Evolutionary conservation across 1,284 basidiomycete species (phyloP).

Genomic region (Moniliophthora roreri): DNA sequence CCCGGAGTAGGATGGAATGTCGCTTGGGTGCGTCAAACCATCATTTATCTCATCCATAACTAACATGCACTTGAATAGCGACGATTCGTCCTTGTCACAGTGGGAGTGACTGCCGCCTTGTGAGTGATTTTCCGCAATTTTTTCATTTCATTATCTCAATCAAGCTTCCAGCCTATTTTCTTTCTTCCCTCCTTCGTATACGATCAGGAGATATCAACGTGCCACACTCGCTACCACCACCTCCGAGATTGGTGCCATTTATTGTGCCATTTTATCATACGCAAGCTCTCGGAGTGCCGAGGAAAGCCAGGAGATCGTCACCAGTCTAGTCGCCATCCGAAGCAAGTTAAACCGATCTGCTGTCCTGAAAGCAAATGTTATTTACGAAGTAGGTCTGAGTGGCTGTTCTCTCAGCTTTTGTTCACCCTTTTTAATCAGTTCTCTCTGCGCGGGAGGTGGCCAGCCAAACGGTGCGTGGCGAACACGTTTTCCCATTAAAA

Average conservation of each 20-base stretch:
- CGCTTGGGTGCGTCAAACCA: constrained; percentile 53
- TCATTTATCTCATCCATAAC: too few relatives aligned
- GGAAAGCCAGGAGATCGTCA: constrained; percentile 52
- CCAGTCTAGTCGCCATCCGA: constrained; percentile 60
- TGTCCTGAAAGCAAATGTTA: constrained; percentile 54
- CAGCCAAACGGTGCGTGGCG: constrained; percentile 59
- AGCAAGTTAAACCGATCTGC: constrained; percentile 62
- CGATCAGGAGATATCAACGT: constrained; percentile 68
- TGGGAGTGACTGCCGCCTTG: constrained; percentile 67
- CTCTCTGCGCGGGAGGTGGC: constrained; percentile 70
- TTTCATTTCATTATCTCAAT: background rate
- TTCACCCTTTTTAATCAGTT: constrained; percentile 38
- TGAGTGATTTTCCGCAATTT: constrained; percentile 27
- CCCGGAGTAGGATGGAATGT: constrained; percentile 60
- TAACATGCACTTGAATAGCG: constrained; percentile 32
- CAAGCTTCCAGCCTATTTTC: constrained; percentile 52
- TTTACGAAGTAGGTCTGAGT: constrained; percentile 59
- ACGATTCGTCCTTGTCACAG: constrained; percentile 61
- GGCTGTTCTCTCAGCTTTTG: background rate
- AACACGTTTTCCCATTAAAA: too few relatives aligned
- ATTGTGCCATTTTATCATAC: constrained; percentile 69
- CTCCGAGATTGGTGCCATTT: constrained; percentile 60
- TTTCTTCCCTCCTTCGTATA: constrained; percentile 68
- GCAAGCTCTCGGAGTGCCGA: constrained; percentile 49
- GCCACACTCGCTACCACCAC: constrained; percentile 60